Percentiles rank a stretch among this genome's conserved stretches.
These are phyloP conservation scores for Lumnitzera littorea DNA, from an alignment of 345 rosid genomes.

Conservation along the genomic window DNA sequence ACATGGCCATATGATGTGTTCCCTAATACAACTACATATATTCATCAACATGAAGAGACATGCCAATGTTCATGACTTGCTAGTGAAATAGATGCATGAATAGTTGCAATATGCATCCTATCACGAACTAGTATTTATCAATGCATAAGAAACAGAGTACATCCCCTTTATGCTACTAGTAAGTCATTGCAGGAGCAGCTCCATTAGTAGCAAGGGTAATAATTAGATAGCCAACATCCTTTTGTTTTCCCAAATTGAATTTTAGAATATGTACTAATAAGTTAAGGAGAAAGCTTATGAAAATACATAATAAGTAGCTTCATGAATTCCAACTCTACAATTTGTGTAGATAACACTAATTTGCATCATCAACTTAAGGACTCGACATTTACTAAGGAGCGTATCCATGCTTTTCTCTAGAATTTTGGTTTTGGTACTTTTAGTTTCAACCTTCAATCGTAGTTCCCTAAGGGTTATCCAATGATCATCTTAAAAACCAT, in stretches of 20 bases:
- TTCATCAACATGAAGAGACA: slow-evolving; percentile 49
- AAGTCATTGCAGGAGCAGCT: slow-evolving; percentile 53
- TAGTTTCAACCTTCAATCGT: too few relatives aligned
- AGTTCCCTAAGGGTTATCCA: too few relatives aligned
- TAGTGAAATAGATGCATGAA: slow-evolving; percentile 87
- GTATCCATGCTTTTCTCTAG: too few relatives aligned
- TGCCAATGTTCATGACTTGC: slow-evolving; percentile 70
- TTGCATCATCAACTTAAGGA: too few relatives aligned
- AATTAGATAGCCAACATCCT: slow-evolving; percentile 48
- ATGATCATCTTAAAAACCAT: too few relatives aligned
- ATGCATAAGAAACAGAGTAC: slow-evolving; percentile 66
- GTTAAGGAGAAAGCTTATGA: slow-evolving; percentile 32
- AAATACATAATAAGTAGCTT: too few relatives aligned
- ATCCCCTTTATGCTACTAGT: slow-evolving; percentile 79
- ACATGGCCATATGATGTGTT: slow-evolving; percentile 10
- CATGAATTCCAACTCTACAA: too few relatives aligned
- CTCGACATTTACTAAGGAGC: too few relatives aligned
- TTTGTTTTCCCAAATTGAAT: slow-evolving; percentile 87
- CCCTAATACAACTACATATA: slow-evolving; percentile 4
- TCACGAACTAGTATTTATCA: slow-evolving; percentile 36
- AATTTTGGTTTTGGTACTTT: too few relatives aligned
- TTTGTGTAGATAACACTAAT: too few relatives aligned
- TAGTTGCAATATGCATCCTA: slow-evolving; percentile 91
- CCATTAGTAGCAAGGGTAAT: slow-evolving; percentile 79
- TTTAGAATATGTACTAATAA: slow-evolving; percentile 64